phyloP scores from a whole-genome alignment of 139 green algal species.

The Pleodorina starrii region DNA sequence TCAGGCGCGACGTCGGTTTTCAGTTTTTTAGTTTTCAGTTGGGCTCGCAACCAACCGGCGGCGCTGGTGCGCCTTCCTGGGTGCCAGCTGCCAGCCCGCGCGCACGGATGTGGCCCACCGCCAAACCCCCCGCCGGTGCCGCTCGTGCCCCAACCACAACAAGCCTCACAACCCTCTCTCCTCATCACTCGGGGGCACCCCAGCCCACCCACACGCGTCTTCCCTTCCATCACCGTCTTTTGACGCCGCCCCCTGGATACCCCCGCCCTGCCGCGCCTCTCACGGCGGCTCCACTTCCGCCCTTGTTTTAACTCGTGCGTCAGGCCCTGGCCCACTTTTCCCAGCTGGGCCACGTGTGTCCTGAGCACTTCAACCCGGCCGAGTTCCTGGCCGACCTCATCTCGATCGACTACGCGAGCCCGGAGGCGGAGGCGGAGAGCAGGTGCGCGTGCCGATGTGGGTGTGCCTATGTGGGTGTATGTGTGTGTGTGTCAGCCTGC shows the following conservation, averaged over 20 bases:
- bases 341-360: slow-evolving; percentile 81
- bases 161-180: no score
- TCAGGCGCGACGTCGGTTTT: no score
- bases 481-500: neutral
- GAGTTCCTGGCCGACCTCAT: slow-evolving; percentile 96
- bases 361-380: slow-evolving; percentile 84
- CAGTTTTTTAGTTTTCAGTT: no score
- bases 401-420: slow-evolving; percentile 79
- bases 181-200: no score
- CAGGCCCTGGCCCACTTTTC: slow-evolving; percentile 82
- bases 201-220: no score
- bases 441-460: slow-evolving; percentile 8
- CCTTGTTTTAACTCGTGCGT: neutral
- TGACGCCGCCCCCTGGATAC: neutral
- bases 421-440: slow-evolving; percentile 68
- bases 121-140: no score
- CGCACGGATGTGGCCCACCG: no score
- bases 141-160: no score
- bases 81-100: neutral
- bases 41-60: no score
- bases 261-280: neutral
- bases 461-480: neutral
- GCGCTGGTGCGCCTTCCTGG: neutral
- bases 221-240: no score
- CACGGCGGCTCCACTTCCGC: slow-evolving; percentile 75